Base-by-base conservation (phyloP, 345 rosid genomes). In the Moringa oleifera region DNA sequence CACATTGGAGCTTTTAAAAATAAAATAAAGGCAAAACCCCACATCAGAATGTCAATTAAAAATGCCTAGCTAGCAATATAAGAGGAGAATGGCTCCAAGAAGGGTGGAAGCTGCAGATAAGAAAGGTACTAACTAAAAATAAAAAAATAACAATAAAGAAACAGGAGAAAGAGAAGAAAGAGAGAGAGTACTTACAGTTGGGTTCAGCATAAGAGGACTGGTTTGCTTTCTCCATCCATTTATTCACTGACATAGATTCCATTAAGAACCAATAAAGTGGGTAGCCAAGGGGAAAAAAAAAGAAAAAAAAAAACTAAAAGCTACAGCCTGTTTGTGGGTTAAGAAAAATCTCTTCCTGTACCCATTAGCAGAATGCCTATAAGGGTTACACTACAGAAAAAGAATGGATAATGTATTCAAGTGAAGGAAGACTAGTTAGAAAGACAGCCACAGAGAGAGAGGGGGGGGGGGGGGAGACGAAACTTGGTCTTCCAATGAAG, bases 181-280 rank as follows among this genome's bases (percentile, higher is more conserved):
- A 63, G 76, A 64, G 63, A 63, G 58, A 69, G 70, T 73, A 63
- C 68, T 66, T 54, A 69, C 79, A 78, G 67, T 4, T 41, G 47
- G 47, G 47, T 41, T 41, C 47, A 41, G 47, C 47, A 61, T 66
- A 71, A 60, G 72, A 73, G 49, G 71, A 73, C 54, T 59, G 23
- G 58, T 59, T 56, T 67, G 66, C 36, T 71, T 60, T 75, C 71
- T 65, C 74, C 57, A 63, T 64, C 73, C 79, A 71, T 68, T 70
- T 70, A 70, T 71, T 78, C 69, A 67, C 79, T 79, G 85, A 75
- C 82, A 74, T 66, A 58, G 72, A 76, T 73, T 72, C 77, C 75
- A 74, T 70, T 59, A 61, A 55, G 51, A 54, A 53, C 63, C 64
- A 67, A 60, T 55, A 61, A 75, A 70, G 67, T 47, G 18, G 51